Evolutionary conservation across 1,284 basidiomycete genomes (phyloP).

Genomic region (Cryptococcus sp.): DNA sequence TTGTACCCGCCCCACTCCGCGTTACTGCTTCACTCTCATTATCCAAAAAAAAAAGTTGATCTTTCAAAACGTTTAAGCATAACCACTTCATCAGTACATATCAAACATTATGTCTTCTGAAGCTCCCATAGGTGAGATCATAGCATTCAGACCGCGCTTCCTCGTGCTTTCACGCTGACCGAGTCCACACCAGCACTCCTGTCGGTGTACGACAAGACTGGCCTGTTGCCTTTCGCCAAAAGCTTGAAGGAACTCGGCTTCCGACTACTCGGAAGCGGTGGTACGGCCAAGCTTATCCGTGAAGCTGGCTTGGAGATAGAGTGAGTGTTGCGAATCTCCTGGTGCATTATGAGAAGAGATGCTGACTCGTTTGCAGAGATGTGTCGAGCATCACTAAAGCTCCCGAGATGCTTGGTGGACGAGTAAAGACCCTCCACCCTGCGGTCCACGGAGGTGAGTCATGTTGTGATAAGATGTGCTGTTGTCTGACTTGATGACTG

Average conservation of each 20-base stretch:
- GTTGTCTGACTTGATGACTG: background rate
- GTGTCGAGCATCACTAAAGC: conserved; percentile 97
- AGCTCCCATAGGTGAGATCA: conserved; percentile 37
- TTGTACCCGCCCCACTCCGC: too few species aligned
- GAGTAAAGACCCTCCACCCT: conserved; percentile 99
- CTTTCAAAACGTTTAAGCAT: too few species aligned
- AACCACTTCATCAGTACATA: too few species aligned
- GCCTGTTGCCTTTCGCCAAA: conserved; percentile 84
- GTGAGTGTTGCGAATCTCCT: conserved; percentile 57
- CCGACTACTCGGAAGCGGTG: conserved; percentile 88
- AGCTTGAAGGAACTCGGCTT: conserved; percentile 80
- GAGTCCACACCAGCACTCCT: conserved; percentile 64
- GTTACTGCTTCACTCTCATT: too few species aligned
- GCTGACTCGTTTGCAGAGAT: conserved; percentile 65
- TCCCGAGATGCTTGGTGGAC: conserved; percentile 98
- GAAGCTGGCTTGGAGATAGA: conserved; percentile 89
- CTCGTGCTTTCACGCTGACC: background rate
- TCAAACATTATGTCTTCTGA: conserved; percentile 20
- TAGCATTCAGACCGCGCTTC: background rate
- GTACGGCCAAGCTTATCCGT: conserved; percentile 96
- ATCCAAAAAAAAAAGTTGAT: too few species aligned
- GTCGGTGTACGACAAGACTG: conserved; percentile 96
- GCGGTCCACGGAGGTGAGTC: conserved; percentile 89
- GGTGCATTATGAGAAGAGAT: background rate
- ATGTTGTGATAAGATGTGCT: background rate